Percentiles rank a stretch among this genome's conserved stretches.
Conservation (phyloP, 768 basidiomycete species). For the Baorangia bicolor region DNA sequence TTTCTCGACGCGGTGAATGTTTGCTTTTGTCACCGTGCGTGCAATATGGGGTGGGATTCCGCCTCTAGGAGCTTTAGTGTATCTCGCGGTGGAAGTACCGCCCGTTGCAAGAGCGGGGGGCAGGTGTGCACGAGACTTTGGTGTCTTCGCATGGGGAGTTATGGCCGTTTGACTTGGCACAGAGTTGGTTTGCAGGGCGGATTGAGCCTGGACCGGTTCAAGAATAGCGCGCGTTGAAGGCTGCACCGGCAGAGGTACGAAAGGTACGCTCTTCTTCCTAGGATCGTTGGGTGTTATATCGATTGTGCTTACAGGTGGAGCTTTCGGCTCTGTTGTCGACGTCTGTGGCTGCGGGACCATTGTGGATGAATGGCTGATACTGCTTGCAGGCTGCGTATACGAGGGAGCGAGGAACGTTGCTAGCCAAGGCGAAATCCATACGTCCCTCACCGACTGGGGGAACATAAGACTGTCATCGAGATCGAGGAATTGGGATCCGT, state of each 20-base stretch:
- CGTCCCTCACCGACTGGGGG: constrained; percentile 1
- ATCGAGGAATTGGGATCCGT: constrained; percentile 26
- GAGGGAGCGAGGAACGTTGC: background rate
- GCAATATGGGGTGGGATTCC: constrained; percentile 33
- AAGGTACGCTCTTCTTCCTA: background rate
- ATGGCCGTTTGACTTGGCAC: background rate
- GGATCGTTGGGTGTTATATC: background rate
- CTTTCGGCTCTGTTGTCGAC: background rate
- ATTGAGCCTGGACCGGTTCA: background rate
- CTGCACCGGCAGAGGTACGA: background rate
- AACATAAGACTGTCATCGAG: constrained; percentile 18
- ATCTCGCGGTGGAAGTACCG: background rate
- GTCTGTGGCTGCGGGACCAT: background rate
- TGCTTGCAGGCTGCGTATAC: background rate
- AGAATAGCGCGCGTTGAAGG: background rate
- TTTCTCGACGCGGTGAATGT: constrained; percentile 24
- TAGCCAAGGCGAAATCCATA: constrained; percentile 7
- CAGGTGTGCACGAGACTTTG: constrained; percentile 2
- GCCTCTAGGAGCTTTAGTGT: constrained; percentile 26
- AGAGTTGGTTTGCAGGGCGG: background rate
- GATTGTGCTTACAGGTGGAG: background rate
- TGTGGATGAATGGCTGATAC: background rate
- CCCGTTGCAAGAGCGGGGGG: background rate
- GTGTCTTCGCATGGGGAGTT: background rate
- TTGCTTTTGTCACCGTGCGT: constrained; percentile 30